A percentile compares a stretch with the other conserved stretches of the same genome.
Evolutionary conservation across 441 rosid species (phyloP).

Genomic region (Jatropha podagrica): DNA sequence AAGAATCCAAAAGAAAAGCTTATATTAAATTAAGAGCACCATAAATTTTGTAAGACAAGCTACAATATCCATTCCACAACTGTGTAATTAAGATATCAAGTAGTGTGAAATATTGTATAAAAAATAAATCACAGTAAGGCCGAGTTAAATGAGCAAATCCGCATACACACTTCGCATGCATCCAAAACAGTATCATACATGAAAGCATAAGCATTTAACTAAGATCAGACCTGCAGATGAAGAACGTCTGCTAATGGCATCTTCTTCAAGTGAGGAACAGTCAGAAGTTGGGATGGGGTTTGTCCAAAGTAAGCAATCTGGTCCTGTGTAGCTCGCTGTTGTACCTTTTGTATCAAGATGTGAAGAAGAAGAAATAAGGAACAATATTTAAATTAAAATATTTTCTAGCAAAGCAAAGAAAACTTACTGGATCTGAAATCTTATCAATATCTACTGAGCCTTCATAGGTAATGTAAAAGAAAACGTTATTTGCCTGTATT

Average conservation of each 20-base stretch:
- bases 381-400: slow-evolving; percentile 16
- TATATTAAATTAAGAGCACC: slow-evolving; percentile 2
- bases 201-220: slow-evolving; percentile 12
- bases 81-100: not conserved
- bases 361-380: slow-evolving; percentile 27
- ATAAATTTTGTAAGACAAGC: not conserved
- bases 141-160: slow-evolving; percentile 5
- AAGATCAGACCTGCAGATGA: slow-evolving; percentile 75
- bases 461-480: slow-evolving; percentile 98
- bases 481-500: slow-evolving; percentile 89
- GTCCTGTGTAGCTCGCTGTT: slow-evolving; percentile 95
- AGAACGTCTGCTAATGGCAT: slow-evolving; percentile 86
- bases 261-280: slow-evolving; percentile 82
- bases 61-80: not conserved
- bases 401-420: slow-evolving; percentile 20
- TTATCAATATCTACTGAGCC: slow-evolving; percentile 95
- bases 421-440: slow-evolving; percentile 84
- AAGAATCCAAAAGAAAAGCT: not conserved
- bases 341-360: slow-evolving; percentile 55
- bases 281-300: slow-evolving; percentile 97
- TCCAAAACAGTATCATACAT: slow-evolving; percentile 4
- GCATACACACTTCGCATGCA: not conserved
- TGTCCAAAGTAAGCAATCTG: slow-evolving; percentile 99
- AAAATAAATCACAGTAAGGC: not conserved
- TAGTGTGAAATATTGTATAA: not conserved